Conservation (phyloP, 192 early-diverging fungal species). For the Dispira simplex region DNA sequence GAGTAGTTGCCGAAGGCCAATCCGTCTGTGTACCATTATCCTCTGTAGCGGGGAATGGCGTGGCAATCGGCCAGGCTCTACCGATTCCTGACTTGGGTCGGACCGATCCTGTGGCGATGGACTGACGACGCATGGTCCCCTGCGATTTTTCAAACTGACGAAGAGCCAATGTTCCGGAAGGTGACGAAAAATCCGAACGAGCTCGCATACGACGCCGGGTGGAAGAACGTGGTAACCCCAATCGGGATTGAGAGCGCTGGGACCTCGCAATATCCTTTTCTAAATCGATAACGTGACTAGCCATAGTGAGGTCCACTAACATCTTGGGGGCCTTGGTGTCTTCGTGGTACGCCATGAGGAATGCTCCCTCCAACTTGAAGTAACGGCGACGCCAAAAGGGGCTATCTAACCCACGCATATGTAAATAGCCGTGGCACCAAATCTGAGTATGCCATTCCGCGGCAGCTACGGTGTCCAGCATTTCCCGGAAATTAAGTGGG, state of each 20-base stretch:
- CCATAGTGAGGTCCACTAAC: conserved; percentile 31
- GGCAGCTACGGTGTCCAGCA: conserved; percentile 31
- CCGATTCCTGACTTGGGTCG: no score
- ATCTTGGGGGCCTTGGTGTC: conserved; percentile 25
- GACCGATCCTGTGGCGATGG: not conserved
- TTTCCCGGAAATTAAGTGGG: conserved; percentile 27
- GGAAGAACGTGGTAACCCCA: not conserved
- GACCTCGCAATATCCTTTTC: not conserved
- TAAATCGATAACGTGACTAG: conserved; percentile 23
- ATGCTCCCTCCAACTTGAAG: conserved; percentile 29
- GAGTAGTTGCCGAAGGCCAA: no score
- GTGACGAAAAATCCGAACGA: not conserved
- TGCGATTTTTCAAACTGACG: not conserved
- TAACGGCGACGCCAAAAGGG: conserved; percentile 36
- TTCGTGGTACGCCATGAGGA: conserved; percentile 34
- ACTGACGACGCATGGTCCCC: not conserved
- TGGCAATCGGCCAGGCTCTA: not conserved
- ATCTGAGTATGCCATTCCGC: conserved; percentile 32
- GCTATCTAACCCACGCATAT: conserved; percentile 33
- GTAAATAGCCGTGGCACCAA: conserved; percentile 29
- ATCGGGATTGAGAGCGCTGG: no score
- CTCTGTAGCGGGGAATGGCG: not conserved
- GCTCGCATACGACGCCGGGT: not conserved
- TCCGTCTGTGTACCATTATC: no score
- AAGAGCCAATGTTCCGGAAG: not conserved